Conservation (phyloP, 139 green algal species). For the Tetradesmus lagerheimii region DNA sequence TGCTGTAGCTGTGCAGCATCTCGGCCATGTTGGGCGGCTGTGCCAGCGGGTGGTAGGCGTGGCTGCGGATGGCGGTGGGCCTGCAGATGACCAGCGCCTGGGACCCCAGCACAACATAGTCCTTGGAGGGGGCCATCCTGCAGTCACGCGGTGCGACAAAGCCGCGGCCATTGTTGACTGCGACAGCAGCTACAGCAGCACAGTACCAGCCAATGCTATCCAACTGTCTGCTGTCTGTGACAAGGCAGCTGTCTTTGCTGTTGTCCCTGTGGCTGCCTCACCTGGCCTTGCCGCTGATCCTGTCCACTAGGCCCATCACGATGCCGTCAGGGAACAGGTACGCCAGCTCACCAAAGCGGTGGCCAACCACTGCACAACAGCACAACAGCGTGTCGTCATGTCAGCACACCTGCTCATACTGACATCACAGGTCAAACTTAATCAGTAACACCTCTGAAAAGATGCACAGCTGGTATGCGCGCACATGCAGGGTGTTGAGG, state of each 20-base stretch:
- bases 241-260: too few relatives aligned
- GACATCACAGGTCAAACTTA: too few relatives aligned
- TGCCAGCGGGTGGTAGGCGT: conserved; percentile 12
- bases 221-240: too few relatives aligned
- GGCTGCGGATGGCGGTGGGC: conserved; percentile 7
- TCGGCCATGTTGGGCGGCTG: neutral
- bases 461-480: too few relatives aligned
- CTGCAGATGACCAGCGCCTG: conserved; percentile 14
- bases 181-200: neutral
- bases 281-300: conserved; percentile 29
- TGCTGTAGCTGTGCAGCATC: neutral
- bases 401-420: neutral
- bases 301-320: conserved; percentile 40
- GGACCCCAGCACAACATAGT: neutral
- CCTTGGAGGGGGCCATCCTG: conserved; percentile 43
- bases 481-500: too few relatives aligned
- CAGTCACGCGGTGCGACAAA: neutral
- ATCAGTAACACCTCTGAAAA: too few relatives aligned
- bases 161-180: neutral
- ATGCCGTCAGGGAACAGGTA: conserved; percentile 49
- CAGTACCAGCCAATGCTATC: too few relatives aligned
- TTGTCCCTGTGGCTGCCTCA: neutral
- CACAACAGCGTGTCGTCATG: neutral
- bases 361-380: conserved; percentile 6
- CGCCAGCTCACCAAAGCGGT: conserved; percentile 33